phyloP scores from a whole-genome alignment of 148 eudicot genomes.

The Rhododendron vialii region DNA sequence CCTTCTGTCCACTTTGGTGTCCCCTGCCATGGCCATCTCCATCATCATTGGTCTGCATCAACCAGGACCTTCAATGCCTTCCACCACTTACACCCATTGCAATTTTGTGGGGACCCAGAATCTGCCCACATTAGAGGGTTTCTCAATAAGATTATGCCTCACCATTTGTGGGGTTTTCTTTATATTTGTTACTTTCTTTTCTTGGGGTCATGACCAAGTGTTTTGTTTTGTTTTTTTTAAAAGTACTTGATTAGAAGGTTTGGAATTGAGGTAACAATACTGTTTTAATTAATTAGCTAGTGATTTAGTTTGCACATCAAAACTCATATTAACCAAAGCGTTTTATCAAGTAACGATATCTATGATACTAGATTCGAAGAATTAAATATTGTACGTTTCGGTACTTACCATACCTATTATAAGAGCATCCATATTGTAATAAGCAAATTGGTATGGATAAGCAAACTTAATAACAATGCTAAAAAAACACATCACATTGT shows the following conservation, averaged over 20 bases:
- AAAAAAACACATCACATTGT: no score
- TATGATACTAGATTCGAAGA: background rate
- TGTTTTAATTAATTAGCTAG: background rate
- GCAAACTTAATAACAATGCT: no score
- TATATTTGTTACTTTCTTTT: background rate
- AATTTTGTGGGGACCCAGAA: background rate
- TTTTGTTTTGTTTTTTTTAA: background rate
- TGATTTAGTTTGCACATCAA: background rate
- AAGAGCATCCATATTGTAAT: no score
- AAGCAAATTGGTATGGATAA: no score
- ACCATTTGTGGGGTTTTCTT: background rate
- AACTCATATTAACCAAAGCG: background rate
- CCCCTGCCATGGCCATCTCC: background rate
- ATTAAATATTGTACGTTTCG: background rate
- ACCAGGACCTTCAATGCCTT: slow-evolving; percentile 4
- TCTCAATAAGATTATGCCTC: background rate
- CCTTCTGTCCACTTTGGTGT: background rate
- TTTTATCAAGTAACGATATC: background rate
- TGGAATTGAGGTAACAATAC: background rate
- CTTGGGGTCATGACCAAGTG: background rate
- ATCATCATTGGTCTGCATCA: slow-evolving; percentile 8
- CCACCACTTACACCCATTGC: background rate
- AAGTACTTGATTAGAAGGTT: background rate
- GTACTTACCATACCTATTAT: background rate
- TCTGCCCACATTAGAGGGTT: background rate